Evolutionary conservation across 106 monocot species (phyloP).

Genomic region (Posidonia australis): DNA sequence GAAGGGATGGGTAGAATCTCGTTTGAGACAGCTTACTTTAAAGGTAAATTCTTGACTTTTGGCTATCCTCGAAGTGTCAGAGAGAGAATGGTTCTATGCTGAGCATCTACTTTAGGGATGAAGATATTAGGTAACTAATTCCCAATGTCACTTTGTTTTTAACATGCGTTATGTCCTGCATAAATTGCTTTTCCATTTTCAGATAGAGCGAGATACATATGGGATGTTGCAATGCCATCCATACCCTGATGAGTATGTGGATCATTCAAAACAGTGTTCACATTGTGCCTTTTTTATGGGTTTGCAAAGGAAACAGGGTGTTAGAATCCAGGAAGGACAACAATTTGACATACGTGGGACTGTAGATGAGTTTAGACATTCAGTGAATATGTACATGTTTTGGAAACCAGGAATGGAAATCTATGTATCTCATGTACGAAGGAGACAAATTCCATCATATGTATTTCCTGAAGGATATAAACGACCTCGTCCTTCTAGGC

Average conservation of each 20-base stretch:
- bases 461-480: constrained; percentile 83
- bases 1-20: constrained; percentile 99
- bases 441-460: constrained; percentile 80
- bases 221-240: constrained; percentile 77
- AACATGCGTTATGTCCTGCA: not conserved
- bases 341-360: constrained; percentile 87
- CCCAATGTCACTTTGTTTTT: not conserved
- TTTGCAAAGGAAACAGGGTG: constrained; percentile 52
- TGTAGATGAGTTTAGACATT: constrained; percentile 69
- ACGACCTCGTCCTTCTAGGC: constrained; percentile 33
- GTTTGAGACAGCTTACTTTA: constrained; percentile 79
- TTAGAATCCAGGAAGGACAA: constrained; percentile 47
- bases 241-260: constrained; percentile 59
- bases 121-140: constrained; percentile 1
- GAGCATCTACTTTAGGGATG: not conserved
- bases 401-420: constrained; percentile 89
- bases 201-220: constrained; percentile 93
- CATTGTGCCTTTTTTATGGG: constrained; percentile 80
- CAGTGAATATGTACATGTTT: constrained; percentile 61
- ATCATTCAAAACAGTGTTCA: constrained; percentile 35
- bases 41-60: constrained; percentile 41
- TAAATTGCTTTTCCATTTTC: constrained; percentile 9
- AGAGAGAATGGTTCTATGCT: not conserved
- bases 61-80: not conserved
- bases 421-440: constrained; percentile 65